Conservation (phyloP, 495 filamentous ascomycete genomes). For the Aspergillus bridgeri region DNA sequence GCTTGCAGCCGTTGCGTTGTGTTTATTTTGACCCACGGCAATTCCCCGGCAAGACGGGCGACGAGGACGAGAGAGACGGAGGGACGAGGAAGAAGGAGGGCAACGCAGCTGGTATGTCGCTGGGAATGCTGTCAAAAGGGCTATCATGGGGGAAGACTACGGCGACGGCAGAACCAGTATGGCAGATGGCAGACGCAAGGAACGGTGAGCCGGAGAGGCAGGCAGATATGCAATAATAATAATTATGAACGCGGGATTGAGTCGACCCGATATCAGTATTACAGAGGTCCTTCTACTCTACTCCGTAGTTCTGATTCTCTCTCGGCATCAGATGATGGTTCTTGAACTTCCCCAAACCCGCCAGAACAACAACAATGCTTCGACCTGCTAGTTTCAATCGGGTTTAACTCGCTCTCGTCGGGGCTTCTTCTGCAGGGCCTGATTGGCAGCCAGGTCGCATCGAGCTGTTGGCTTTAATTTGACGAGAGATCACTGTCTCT, state of each 20-base stretch:
- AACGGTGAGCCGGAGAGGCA: too few relatives aligned
- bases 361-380: not conserved
- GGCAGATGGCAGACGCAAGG: too few relatives aligned
- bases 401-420: not conserved
- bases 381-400: not conserved
- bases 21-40: conserved; percentile 43
- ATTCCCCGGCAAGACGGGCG: conserved; percentile 15
- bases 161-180: too few relatives aligned
- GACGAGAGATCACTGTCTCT: not conserved
- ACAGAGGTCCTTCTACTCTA: too few relatives aligned
- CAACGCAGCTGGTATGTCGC: not conserved
- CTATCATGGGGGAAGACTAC: too few relatives aligned
- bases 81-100: conserved; percentile 9
- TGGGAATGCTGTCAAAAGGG: too few relatives aligned
- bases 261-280: too few relatives aligned
- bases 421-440: too few relatives aligned
- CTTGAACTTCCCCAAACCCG: too few relatives aligned
- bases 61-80: conserved; percentile 25
- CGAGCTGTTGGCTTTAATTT: not conserved
- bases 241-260: too few relatives aligned
- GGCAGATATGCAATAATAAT: too few relatives aligned
- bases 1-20: conserved; percentile 22
- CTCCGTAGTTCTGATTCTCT: too few relatives aligned
- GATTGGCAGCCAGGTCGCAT: not conserved
- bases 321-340: not conserved